A percentile compares a stretch with the other conserved stretches of the same genome.
Evolutionary conservation across 2,329 filamentous ascomycete genomes (phyloP).

Genomic region (Colletotrichum godetiae): DNA sequence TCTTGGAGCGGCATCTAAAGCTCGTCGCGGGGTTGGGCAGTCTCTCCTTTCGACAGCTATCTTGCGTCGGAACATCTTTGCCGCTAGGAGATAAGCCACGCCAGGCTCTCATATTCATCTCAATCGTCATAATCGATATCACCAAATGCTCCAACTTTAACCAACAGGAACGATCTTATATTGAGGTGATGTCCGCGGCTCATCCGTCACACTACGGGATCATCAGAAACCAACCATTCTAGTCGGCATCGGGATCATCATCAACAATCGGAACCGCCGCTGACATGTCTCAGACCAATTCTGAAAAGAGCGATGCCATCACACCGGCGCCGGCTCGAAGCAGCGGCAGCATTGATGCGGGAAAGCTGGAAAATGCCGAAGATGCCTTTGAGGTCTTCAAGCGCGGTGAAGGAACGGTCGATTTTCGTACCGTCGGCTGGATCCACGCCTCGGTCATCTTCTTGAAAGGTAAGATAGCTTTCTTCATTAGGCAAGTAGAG

Average conservation of each 20-base stretch:
- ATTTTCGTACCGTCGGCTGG: constrained; percentile 62
- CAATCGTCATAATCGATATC: not conserved
- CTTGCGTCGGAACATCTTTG: constrained; percentile 25
- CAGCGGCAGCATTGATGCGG: constrained; percentile 39
- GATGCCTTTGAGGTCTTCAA: constrained; percentile 57
- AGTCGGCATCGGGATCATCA: not conserved
- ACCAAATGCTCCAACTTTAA: constrained; percentile 17
- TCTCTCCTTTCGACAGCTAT: constrained; percentile 15
- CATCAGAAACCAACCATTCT: not conserved
- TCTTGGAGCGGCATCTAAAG: constrained; percentile 31
- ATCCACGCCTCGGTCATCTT: constrained; percentile 60
- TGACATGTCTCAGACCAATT: constrained; percentile 32
- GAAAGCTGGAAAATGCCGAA: constrained; percentile 40
- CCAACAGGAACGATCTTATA: not conserved
- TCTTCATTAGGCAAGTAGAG: not conserved
- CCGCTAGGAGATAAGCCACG: constrained; percentile 28
- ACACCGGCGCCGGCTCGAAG: constrained; percentile 36
- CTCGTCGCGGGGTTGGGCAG: constrained; percentile 28
- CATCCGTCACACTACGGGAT: not conserved
- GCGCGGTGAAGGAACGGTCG: constrained; percentile 52
- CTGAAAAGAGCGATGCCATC: constrained; percentile 38
- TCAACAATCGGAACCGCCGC: not conserved
- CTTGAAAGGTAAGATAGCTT: constrained; percentile 48
- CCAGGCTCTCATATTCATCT: not conserved
- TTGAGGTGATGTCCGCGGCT: not conserved